Evolutionary conservation across 192 early-diverging fungal species (phyloP), one percentile per base, ranked within the genome.

Genomic region (Coemansia brasiliensis): DNA sequence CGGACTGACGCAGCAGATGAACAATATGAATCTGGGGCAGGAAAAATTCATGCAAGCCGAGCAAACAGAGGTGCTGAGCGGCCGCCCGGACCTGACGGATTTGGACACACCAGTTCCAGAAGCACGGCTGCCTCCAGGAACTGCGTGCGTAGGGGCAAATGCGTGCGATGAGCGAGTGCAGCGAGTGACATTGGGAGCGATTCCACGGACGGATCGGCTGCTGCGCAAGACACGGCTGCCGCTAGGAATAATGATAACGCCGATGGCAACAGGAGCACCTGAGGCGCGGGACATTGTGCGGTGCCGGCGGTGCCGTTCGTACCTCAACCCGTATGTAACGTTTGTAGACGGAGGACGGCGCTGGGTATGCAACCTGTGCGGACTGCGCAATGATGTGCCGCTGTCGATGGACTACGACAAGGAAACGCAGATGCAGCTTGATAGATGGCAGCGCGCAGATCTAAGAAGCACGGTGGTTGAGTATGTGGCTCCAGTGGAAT

Each of bases 351-450:
- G 95, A 44, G 96, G 95, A 9, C 89, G 92, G 39, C 84, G 92
- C 37, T 98, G 96, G 96, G 90, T 89, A 71, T 98, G 96, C 72
- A 96, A 96, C 69, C 81, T 97, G 81, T 98, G 96, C 72, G 89
- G 86, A 56, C 79, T 94, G 16, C 84, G 85, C 64, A 98, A 98
- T 64, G 94, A 98, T 65, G 89, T 93, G 5, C 90, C 90, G 39
- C 59, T 83, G 26, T 80, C 84, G 6, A 90, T 92, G 61, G 90
- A 90, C 54, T 91, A 84, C 54, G 90, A 93, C 64, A 68, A 87
- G 41, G 86, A 88, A 17, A 87, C 88, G 11, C 85, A 94, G 67
- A 73, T 79, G 50, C 89, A 85, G 26, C 83, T 86, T 18, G 90
- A 98, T 69, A 85, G 94, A 39, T 90, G 93, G 92, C 73, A 85